Evolutionary conservation across 345 rosid species (phyloP).

Genomic region (Camelina neglecta): DNA sequence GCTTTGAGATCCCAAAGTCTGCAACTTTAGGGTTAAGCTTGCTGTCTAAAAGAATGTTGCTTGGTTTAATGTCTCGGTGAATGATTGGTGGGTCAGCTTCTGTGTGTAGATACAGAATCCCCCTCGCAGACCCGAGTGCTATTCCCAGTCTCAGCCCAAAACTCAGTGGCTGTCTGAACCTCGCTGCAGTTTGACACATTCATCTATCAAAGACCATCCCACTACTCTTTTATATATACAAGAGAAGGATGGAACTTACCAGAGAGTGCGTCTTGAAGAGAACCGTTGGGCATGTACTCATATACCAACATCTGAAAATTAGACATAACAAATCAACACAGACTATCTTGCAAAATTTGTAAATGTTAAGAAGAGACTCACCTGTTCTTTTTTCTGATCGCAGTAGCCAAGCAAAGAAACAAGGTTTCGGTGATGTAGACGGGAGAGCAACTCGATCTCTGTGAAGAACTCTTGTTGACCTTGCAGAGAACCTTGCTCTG

Average conservation of each 20-base stretch:
- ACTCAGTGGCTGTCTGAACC: slow-evolving; percentile 39
- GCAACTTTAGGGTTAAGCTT: slow-evolving; percentile 58
- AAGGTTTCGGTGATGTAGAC: slow-evolving; percentile 67
- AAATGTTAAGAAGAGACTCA: not conserved
- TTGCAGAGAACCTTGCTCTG: slow-evolving; percentile 51
- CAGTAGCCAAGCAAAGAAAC: slow-evolving; percentile 65
- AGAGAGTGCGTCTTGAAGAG: slow-evolving; percentile 53
- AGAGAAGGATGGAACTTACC: slow-evolving; percentile 35
- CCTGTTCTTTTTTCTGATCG: slow-evolving; percentile 56
- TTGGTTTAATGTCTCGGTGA: slow-evolving; percentile 59
- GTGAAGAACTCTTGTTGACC: slow-evolving; percentile 59
- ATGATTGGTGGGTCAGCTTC: slow-evolving; percentile 66
- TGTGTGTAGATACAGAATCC: slow-evolving; percentile 58
- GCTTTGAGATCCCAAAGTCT: slow-evolving; percentile 64
- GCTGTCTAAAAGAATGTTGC: slow-evolving; percentile 56
- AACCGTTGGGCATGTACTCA: slow-evolving; percentile 62
- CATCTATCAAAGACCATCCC: not conserved
- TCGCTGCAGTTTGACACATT: slow-evolving; percentile 36
- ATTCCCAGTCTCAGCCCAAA: slow-evolving; percentile 45
- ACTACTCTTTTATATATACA: not conserved
- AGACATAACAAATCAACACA: not conserved
- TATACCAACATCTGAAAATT: slow-evolving; percentile 58
- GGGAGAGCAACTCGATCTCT: slow-evolving; percentile 55
- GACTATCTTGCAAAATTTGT: not conserved
- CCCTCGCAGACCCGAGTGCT: slow-evolving; percentile 57